Evolutionary conservation across 169 alveolate species (phyloP).

Genomic region (Eimeria tenella): DNA sequence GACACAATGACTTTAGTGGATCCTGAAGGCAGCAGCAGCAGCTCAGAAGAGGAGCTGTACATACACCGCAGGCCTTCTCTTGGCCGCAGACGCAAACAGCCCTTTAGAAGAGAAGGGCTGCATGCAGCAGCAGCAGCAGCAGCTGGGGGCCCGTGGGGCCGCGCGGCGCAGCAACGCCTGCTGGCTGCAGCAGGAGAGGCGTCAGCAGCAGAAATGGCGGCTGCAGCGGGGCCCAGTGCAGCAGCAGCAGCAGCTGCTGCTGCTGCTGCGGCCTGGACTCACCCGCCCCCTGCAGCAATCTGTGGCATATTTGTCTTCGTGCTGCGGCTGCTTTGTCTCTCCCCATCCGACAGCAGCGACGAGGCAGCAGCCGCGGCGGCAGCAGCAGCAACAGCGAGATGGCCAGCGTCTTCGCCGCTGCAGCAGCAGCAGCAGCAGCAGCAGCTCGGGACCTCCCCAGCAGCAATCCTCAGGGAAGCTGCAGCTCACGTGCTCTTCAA

Average conservation of each 20-base stretch:
- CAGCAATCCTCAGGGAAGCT: neutral
- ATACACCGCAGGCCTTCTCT: neutral
- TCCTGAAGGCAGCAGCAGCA: constrained; percentile 36
- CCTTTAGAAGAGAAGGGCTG: neutral
- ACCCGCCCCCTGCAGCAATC: neutral
- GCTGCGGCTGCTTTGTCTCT: neutral
- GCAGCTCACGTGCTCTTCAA: neutral
- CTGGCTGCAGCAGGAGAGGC: neutral
- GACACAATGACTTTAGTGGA: neutral
- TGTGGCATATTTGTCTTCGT: neutral
- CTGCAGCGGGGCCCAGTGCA: neutral
- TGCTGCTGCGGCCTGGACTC: constrained; percentile 4
- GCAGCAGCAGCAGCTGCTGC: neutral
- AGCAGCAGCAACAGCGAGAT: too few relatives aligned
- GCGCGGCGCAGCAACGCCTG: neutral
- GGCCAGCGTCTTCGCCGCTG: neutral
- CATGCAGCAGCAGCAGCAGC: neutral
- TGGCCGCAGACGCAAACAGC: neutral
- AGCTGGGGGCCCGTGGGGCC: neutral
- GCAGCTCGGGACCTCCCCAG: neutral
- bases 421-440: neutral
- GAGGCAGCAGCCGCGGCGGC: constrained; percentile 1
- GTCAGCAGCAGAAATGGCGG: neutral
- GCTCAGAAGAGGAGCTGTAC: constrained; percentile 21
- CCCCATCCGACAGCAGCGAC: neutral